A percentile compares a stretch with the other conserved stretches of the same genome.
Conservation (phyloP, 306 rosid genomes). For the Crotalaria pallida region DNA sequence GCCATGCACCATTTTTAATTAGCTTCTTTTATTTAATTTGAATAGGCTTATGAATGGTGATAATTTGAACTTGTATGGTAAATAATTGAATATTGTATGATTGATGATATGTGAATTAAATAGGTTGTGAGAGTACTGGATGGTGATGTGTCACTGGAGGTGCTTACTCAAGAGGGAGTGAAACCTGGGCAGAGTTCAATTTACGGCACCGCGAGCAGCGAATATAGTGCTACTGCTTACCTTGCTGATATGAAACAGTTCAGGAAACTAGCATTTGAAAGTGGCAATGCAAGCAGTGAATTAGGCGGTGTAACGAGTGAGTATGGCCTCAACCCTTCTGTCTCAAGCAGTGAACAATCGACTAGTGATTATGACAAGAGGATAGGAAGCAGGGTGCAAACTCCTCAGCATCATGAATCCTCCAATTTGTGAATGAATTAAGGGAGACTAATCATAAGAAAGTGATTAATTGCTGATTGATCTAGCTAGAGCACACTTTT, state of each 20-base stretch:
- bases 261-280: constrained; percentile 35
- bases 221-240: constrained; percentile 39
- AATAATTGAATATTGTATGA: no score
- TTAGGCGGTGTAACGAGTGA: constrained; percentile 51
- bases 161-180: constrained; percentile 46
- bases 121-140: constrained; percentile 74
- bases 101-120: neutral
- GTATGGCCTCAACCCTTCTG: constrained; percentile 57
- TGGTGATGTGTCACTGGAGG: constrained; percentile 72
- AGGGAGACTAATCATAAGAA: neutral
- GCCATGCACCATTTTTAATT: neutral
- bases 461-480: no score
- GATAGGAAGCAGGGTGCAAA: neutral
- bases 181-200: constrained; percentile 40
- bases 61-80: neutral
- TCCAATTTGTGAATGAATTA: neutral
- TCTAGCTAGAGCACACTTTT: neutral
- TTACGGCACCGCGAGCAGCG: constrained; percentile 28
- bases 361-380: constrained; percentile 20
- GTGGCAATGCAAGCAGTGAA: constrained; percentile 51
- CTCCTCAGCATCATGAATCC: neutral
- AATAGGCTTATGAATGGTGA: neutral
- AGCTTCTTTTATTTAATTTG: neutral
- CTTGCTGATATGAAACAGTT: constrained; percentile 53
- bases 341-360: constrained; percentile 43